A percentile compares a stretch with the other conserved stretches of the same genome.
Conservation (phyloP, 106 monocot species). For the Triglochin maritima region DNA sequence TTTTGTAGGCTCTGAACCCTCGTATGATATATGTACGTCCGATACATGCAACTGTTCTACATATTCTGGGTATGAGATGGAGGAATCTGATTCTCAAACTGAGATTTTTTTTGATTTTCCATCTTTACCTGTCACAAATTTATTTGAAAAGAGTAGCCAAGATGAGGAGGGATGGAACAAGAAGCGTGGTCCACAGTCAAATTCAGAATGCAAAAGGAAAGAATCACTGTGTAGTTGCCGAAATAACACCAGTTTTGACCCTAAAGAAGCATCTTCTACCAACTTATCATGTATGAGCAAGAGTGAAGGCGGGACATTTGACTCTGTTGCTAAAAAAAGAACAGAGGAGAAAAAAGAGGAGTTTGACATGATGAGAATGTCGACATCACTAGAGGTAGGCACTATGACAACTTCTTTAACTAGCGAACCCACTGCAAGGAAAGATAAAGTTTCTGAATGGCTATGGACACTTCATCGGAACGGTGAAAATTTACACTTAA, state of each 20-base stretch:
- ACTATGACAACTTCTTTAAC: constrained; percentile 23
- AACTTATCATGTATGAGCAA: constrained; percentile 18
- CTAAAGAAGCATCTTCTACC: constrained; percentile 23
- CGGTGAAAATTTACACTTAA: constrained; percentile 29
- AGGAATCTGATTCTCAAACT: constrained; percentile 30
- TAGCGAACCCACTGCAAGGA: constrained; percentile 18
- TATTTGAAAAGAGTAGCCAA: constrained; percentile 38
- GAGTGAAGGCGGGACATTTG: constrained; percentile 23
- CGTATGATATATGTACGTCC: constrained; percentile 20
- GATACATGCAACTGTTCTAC: constrained; percentile 21
- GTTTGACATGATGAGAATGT: constrained; percentile 29
- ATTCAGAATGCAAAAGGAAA: constrained; percentile 16
- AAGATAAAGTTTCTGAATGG: constrained; percentile 89
- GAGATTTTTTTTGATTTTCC: constrained; percentile 67
- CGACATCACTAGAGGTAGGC: constrained; percentile 36
- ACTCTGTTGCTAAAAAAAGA: constrained; percentile 14
- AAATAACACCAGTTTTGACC: constrained; percentile 75
- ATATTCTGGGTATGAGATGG: constrained; percentile 19
- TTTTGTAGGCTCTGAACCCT: constrained; percentile 31
- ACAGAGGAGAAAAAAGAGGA: constrained; percentile 14
- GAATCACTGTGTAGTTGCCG: constrained; percentile 59
- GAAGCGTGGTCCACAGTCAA: constrained; percentile 17
- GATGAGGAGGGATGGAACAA: constrained; percentile 17
- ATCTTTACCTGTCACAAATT: constrained; percentile 72
- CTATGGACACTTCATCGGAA: constrained; percentile 97